Evolutionary conservation across 2,329 filamentous ascomycete species (phyloP).

Genomic region (Colletotrichum sp.): DNA sequence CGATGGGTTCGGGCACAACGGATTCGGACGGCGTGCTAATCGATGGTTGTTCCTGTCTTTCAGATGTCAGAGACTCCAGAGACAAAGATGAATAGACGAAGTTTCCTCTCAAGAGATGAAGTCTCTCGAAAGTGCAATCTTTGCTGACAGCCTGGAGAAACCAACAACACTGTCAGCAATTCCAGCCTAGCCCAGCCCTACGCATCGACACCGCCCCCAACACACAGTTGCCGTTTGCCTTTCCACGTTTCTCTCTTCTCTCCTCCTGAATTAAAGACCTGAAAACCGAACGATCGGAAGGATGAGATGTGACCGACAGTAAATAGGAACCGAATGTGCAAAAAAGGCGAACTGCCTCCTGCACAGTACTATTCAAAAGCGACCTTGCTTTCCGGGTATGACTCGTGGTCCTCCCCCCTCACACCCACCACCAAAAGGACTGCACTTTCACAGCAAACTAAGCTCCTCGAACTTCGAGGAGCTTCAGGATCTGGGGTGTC

Average conservation of each 20-base stretch:
- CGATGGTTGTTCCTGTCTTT: background rate
- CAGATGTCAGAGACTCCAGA: background rate
- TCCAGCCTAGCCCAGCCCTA: background rate
- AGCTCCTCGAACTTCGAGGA: background rate
- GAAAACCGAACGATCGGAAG: background rate
- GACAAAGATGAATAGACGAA: background rate
- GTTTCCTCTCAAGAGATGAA: accelerated
- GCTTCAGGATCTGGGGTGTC: background rate
- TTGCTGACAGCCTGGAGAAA: background rate
- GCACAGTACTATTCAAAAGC: background rate
- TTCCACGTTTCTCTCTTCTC: background rate
- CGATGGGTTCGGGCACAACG: too few species aligned
- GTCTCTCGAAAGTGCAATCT: background rate
- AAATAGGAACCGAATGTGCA: background rate
- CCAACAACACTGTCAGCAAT: background rate
- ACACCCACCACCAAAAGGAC: background rate
- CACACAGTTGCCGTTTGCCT: background rate
- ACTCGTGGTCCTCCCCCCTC: background rate
- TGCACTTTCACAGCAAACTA: background rate
- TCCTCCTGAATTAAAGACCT: background rate
- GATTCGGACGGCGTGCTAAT: background rate
- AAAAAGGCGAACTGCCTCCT: background rate
- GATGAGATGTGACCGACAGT: background rate
- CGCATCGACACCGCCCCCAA: background rate
- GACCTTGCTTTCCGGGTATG: background rate